Evolutionary conservation across 2,329 filamentous ascomycete species (phyloP), one percentile per base, ranked within the genome.

Genomic region (Trichoderma gracile): DNA sequence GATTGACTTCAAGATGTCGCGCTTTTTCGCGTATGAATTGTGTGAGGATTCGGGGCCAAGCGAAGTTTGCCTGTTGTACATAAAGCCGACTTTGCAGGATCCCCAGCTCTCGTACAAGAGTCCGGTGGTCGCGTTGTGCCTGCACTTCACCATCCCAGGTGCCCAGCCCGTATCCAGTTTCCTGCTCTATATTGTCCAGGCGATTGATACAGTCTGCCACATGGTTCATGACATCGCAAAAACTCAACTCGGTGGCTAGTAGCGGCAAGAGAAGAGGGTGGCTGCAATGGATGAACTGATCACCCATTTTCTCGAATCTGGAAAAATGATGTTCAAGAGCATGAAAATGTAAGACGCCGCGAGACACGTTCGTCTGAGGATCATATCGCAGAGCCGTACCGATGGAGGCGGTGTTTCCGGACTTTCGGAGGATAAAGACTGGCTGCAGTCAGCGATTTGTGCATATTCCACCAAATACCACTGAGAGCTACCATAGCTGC

Each of bases 151-250:
- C 25, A 10, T 12, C 17, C 6, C 6, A 12, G 3, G 1, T 6
- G 14, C 25, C 17, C 3, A 52, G 2, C 2, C 47, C 47, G 5
- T 33, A 12, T 30, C 47, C 47, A 17, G 47, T 52, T 7, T 30
- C 10, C 5, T 12, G 2, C 14, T 52, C 47, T 0, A 52, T 7
- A 1, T 12, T 7, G 3, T 52, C 2, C 0, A 52, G 47, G 1
- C 4, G 17, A 1, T 7, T 5, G 30, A 1, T 5, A 0, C 9
- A 5, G 3, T 8, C 1, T 1, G n/a, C 9, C 3, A 23, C 8
- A 4, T 5, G 14, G 14, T n/a, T 17, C 15, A n/a, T 21, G 10
- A n/a, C 27, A 3, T 1, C 3, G 5, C 25, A 14, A 12, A 30
- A 17, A 3, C 14, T 19, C 15, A 14, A n/a, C 47, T 52, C 47